Percentiles rank a stretch among this genome's conserved stretches.
phyloP scores from a whole-genome alignment of 2,329 filamentous ascomycete genomes.

The Xylaria sp. region DNA sequence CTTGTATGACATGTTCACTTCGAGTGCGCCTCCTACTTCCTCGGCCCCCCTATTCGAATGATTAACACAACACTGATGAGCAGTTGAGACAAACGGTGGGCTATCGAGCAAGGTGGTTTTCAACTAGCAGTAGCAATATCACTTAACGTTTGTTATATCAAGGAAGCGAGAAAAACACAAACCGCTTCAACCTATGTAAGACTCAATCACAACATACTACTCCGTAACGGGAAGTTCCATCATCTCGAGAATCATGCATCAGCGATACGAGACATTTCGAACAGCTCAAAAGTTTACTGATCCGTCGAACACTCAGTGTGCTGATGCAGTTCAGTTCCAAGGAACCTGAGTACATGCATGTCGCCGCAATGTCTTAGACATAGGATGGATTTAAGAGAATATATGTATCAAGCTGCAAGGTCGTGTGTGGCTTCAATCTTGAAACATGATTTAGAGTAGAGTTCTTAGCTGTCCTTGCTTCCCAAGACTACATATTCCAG shows the following conservation, averaged over 20 bases:
- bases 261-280: not conserved
- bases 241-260: not conserved
- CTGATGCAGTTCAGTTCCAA: too few relatives aligned
- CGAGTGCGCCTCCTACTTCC: too few relatives aligned
- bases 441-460: not conserved
- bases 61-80: too few relatives aligned
- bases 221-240: not conserved
- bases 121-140: too few relatives aligned
- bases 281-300: not conserved
- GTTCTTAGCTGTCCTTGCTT: not conserved
- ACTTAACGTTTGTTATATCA: too few relatives aligned
- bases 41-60: too few relatives aligned
- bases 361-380: not conserved
- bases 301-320: too few relatives aligned
- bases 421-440: not conserved
- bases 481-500: too few relatives aligned
- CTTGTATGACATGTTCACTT: too few relatives aligned
- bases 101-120: too few relatives aligned
- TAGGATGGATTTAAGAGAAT: too few relatives aligned
- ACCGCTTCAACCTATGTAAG: not conserved
- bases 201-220: not conserved
- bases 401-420: not conserved
- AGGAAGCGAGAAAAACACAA: not conserved
- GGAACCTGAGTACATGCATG: not conserved
- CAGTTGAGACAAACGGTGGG: too few relatives aligned